Evolutionary conservation across 169 alveolate genomes (phyloP).

Genomic region (Miamiensis avidus): DNA sequence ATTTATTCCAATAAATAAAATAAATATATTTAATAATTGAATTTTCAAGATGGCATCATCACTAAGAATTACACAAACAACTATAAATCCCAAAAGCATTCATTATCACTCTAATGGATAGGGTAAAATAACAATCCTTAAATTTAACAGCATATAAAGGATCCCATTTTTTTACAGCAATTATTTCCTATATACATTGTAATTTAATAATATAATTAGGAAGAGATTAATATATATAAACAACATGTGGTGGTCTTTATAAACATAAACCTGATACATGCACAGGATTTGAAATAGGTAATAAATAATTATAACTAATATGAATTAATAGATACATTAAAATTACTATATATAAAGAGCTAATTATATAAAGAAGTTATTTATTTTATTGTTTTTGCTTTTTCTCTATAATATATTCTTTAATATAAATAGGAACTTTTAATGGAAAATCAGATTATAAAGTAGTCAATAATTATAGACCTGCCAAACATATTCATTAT

Average conservation of each 20-base stretch:
- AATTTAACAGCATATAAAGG: background rate
- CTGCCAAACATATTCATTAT: conserved; percentile 23
- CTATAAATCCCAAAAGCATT: conserved; percentile 3
- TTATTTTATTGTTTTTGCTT: too few relatives aligned
- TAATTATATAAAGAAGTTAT: background rate
- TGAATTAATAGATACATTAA: background rate
- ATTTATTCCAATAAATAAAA: too few relatives aligned
- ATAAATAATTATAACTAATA: background rate
- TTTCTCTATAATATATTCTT: background rate
- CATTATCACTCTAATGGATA: conserved; percentile 22
- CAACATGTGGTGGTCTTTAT: conserved; percentile 9
- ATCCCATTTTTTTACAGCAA: background rate
- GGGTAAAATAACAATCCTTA: background rate
- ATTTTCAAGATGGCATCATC: background rate
- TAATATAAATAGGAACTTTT: conserved; percentile 22
- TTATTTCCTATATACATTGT: background rate
- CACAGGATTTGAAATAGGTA: conserved; percentile 30
- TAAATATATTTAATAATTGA: too few relatives aligned
- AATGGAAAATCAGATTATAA: conserved; percentile 18
- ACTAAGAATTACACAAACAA: background rate
- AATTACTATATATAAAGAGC: background rate
- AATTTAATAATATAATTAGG: background rate
- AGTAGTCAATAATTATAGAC: conserved; percentile 14
- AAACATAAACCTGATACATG: conserved; percentile 5
- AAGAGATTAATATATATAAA: conserved; percentile 19